Conservation (phyloP, 1,139 yeast genomes). For the Scheffersomyces titani region DNA sequence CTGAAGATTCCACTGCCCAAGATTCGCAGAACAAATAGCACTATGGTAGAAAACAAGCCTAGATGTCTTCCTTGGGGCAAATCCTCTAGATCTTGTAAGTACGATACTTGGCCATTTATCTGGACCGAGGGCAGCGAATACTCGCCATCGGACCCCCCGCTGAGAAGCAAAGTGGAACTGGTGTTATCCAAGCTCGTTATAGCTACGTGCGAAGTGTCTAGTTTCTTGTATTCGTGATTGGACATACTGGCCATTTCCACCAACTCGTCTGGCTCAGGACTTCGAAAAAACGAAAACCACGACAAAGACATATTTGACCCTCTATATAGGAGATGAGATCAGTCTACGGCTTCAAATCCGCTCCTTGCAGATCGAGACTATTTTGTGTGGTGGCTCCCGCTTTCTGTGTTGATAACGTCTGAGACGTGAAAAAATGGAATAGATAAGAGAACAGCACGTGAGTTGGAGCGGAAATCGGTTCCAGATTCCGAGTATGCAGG, state of each 20-base stretch:
- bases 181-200: not conserved
- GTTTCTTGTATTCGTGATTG: not conserved
- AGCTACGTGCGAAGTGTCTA: not conserved
- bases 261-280: not conserved
- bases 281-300: not conserved
- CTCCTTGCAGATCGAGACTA: not conserved
- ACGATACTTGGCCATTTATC: constrained; percentile 16
- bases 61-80: constrained; percentile 76
- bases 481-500: not conserved
- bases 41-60: constrained; percentile 65
- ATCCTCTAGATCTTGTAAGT: constrained; percentile 44
- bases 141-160: not conserved
- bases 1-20: constrained; percentile 82
- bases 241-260: not conserved
- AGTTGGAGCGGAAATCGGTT: not conserved
- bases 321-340: not conserved
- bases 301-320: not conserved
- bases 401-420: constrained; percentile 1
- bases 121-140: constrained; percentile 6
- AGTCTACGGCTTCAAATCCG: not conserved
- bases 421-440: not conserved
- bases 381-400: not conserved
- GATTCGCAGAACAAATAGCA: constrained; percentile 64
- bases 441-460: constrained; percentile 1
- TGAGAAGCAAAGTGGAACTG: not conserved